Conservation (phyloP, 2,329 filamentous ascomycete species). For the Trichoderma semiorbis region DNA sequence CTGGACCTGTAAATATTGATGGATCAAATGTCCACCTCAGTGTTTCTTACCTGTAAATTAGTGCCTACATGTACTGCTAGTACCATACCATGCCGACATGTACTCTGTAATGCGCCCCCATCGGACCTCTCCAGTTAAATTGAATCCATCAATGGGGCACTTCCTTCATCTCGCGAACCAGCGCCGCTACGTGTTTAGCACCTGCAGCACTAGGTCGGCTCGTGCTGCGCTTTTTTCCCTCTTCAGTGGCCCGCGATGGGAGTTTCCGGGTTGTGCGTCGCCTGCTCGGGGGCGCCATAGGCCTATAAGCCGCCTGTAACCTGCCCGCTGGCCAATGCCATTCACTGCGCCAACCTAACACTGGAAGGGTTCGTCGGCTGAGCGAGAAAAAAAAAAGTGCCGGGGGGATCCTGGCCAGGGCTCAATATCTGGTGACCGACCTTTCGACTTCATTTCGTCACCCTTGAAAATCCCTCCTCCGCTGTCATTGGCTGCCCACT, state of each 20-base stretch:
- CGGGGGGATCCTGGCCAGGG: slow-evolving; percentile 12
- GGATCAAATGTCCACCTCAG: neutral
- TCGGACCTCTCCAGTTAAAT: neutral
- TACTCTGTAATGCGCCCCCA: neutral
- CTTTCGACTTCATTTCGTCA: slow-evolving; percentile 18
- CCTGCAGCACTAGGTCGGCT: slow-evolving; percentile 4
- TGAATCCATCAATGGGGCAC: neutral
- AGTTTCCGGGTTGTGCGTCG: neutral
- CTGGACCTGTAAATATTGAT: neutral
- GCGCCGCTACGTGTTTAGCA: neutral
- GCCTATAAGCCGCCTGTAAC: slow-evolving; percentile 12
- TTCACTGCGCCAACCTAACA: slow-evolving; percentile 10
- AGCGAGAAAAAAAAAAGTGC: slow-evolving; percentile 12
- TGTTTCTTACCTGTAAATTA: neutral
- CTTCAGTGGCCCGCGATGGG: slow-evolving; percentile 8
- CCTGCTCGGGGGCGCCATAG: neutral
- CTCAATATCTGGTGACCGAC: slow-evolving; percentile 18
- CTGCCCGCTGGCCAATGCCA: slow-evolving; percentile 13
- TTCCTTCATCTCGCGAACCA: neutral
- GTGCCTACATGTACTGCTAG: neutral
- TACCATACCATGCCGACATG: neutral
- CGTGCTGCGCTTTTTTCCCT: neutral
- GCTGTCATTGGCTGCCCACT: slow-evolving; percentile 19
- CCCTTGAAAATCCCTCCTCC: slow-evolving; percentile 20
- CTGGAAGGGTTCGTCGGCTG: neutral